Base-by-base conservation (phyloP, 1,139 yeast genomes). In the Nadsonia starkeyi-henricii region DNA sequence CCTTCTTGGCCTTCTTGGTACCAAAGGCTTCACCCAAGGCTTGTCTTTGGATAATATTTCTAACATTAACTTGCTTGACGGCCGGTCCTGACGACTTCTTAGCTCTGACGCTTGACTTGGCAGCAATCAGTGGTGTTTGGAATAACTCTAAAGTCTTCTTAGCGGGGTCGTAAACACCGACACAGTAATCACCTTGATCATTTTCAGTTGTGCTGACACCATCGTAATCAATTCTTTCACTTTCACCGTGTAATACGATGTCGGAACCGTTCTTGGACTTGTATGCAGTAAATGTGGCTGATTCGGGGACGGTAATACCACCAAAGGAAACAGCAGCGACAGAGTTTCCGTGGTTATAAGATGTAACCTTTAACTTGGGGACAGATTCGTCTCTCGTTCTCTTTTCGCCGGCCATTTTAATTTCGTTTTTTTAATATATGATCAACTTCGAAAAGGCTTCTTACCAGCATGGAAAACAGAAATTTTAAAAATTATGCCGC, bases 1-100 rank as follows among this genome's bases (percentile, higher is more conserved):
- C 95, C 60, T 85, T 83, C 69, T 86, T 89, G 53, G 97, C 96
- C 68, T 81, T 89, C 68, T 85, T 86, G 53, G 98, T 89, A 74
- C 99, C 99, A 58, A 91, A 91, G 1, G 94, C 93, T 66, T 86
- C 91, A 61, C 98, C 98, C 59, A 91, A 74, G 2, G 85, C 85
- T 54, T 77, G 84, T 63, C 95, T 75, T 66, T 84, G 85, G 15
- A 71, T 70, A 42, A 72, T 65, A 56, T 52, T 80, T 41, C 52
- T 43, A 20, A 56, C 57, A 48, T 58, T 57, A 33, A 54, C 53
- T 45, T 58, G 61, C 64, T 73, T 78, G 52, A 84, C 71, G 26
- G 71, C 67, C 36, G 91, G 93, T 2, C 88, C 63, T 83, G 72
- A 43, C 15, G 51, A 46, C 48, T 59, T 58, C 50, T 54, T 54